Base-by-base conservation (phyloP, 495 filamentous ascomycete species). In the Xylaria venustula region DNA sequence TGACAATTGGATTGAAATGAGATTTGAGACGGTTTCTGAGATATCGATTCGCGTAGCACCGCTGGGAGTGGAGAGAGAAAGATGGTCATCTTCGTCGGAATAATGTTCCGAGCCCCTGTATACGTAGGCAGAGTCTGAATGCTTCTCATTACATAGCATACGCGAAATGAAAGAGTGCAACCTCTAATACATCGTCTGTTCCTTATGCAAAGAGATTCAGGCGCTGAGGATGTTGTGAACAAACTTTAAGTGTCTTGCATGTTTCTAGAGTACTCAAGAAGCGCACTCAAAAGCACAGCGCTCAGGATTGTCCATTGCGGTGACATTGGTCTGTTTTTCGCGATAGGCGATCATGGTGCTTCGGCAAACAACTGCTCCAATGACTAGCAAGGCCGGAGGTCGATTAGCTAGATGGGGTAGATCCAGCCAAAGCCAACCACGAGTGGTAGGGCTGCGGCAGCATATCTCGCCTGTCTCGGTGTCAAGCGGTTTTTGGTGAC, bases 401-500 rank as follows among this genome's bases (percentile, higher is more conserved):
- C 64, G 64, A 14, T 60, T 67, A 12, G 64, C 57, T 14, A 23
- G 52, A 17, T n/a, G n/a, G n/a, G n/a, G n/a, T 67, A 61, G n/a
- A 67, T 54, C 25, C 57, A 64, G 28, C 50, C 51, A 26, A 58
- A 61, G 12, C 64, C 64, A 45, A 61, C 57, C 7, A n/a, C 40
- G 28, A 66, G 8, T 40, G 60, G 20, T 3, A 66, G 51, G 7
- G 48, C 17, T 1, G 64, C 64, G 19, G 50, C 22, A 0, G 50
- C 50, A 23, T 57, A 60, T 1, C 60, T 60, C 7, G 60, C 64
- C 32, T 66, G 64, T 17, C 17, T 60, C 2, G 64, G 60, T 8
- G 60, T 63, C 2, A 63, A 56, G n/a, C 20, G n/a, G 1, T 53
- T 58, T 17, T 50, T 54, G 9, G 59, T 58, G 11, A 48, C 32